Conservation (phyloP, 1,139 yeast species). For the Blastobotrys petasosporus region DNA sequence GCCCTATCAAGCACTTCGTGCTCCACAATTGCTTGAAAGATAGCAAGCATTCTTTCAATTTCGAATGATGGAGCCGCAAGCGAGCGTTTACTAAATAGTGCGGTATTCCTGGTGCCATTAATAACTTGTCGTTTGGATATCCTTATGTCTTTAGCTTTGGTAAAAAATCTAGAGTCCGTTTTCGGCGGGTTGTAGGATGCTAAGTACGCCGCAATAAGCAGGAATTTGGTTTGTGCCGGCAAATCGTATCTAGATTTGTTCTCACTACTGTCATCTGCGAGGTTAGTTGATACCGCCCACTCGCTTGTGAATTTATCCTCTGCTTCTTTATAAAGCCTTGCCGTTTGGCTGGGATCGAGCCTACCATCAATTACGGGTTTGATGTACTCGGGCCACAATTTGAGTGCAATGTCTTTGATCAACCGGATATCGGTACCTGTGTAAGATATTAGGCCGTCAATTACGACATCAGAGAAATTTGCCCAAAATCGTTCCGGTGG, state of each 20-base stretch:
- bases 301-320: constrained; percentile 40
- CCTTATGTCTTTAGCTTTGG: constrained; percentile 50
- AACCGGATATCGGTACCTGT: constrained; percentile 49
- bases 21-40: constrained; percentile 47
- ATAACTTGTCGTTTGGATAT: constrained; percentile 39
- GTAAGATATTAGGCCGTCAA: constrained; percentile 47
- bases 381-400: constrained; percentile 49
- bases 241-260: constrained; percentile 27
- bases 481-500: constrained; percentile 40
- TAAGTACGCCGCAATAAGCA: constrained; percentile 61
- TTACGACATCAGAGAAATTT: constrained; percentile 45
- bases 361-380: constrained; percentile 39
- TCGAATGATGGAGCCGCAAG: constrained; percentile 61
- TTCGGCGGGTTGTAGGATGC: constrained; percentile 62
- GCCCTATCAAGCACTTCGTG: constrained; percentile 36
- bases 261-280: constrained; percentile 17
- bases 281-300: constrained; percentile 32
- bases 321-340: constrained; percentile 44
- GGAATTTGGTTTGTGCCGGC: constrained; percentile 52
- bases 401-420: constrained; percentile 40
- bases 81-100: constrained; percentile 39
- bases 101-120: constrained; percentile 46
- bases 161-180: constrained; percentile 54
- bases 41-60: constrained; percentile 62
- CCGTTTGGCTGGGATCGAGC: constrained; percentile 38